Conservation (phyloP, 331 rosid species). For the Spiraea crenata region DNA sequence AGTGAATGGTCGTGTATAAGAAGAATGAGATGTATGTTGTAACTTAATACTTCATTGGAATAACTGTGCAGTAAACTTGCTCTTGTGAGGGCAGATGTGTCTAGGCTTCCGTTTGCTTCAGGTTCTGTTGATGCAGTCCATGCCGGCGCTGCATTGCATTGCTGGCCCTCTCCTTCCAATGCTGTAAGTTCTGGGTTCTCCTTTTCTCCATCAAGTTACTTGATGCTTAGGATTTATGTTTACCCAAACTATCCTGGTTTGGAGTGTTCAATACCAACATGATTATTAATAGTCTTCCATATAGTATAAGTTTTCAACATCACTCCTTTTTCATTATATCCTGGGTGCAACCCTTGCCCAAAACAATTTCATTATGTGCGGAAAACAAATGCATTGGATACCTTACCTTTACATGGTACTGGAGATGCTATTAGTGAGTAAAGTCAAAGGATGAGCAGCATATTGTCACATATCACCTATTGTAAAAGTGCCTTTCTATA, state of each 20-base stretch:
- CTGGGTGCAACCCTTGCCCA: background rate
- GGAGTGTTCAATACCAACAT: background rate
- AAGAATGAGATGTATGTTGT: conserved; percentile 7
- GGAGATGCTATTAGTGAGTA: background rate
- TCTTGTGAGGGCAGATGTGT: conserved; percentile 93
- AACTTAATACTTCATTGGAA: conserved; percentile 28
- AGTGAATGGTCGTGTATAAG: background rate
- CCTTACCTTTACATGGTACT: background rate
- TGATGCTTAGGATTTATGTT: background rate
- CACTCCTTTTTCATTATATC: background rate
- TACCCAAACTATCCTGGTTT: background rate
- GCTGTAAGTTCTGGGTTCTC: conserved; percentile 58
- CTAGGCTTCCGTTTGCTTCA: conserved; percentile 87
- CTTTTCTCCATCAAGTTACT: conserved; percentile 15
- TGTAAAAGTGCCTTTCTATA: background rate
- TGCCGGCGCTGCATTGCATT: conserved; percentile 94
- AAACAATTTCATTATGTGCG: background rate
- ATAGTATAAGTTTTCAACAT: background rate
- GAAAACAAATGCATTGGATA: background rate
- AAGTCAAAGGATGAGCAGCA: background rate
- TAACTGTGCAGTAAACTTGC: conserved; percentile 74
- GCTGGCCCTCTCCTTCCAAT: conserved; percentile 96
- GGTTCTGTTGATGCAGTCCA: conserved; percentile 91
- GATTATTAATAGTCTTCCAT: background rate
- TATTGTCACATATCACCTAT: background rate